These are phyloP conservation scores for Parmelia sp. DNA, from an alignment of 495 filamentous ascomycete species.

Conservation along the genomic window DNA sequence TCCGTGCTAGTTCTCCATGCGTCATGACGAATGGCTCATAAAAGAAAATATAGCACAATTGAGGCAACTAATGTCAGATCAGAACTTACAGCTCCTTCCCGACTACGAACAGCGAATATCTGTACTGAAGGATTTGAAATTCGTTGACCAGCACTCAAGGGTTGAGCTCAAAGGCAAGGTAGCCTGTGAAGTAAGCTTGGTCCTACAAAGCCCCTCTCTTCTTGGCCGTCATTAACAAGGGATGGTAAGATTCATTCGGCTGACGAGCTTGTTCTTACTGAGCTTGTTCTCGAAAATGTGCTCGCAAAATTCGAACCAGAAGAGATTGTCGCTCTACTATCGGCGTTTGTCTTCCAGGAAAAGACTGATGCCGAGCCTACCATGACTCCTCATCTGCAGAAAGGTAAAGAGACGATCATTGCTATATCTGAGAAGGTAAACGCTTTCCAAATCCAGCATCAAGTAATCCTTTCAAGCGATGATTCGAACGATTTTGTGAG, in stretches of 20 bases:
- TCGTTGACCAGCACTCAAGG: slow-evolving; percentile 74
- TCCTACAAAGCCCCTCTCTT: neutral
- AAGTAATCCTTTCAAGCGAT: slow-evolving; percentile 83
- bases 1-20: slow-evolving; percentile 66
- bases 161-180: slow-evolving; percentile 97
- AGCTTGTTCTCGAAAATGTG: slow-evolving; percentile 92
- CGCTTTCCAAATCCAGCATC: slow-evolving; percentile 73
- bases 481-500: slow-evolving; percentile 88
- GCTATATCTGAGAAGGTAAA: slow-evolving; percentile 87
- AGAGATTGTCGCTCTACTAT: slow-evolving; percentile 91
- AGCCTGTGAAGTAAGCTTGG: slow-evolving; percentile 66
- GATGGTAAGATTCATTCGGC: slow-evolving; percentile 72
- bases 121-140: slow-evolving; percentile 82
- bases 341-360: slow-evolving; percentile 97
- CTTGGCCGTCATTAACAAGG: slow-evolving; percentile 3
- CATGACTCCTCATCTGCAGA: slow-evolving; percentile 76
- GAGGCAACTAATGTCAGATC: slow-evolving; percentile 83
- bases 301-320: slow-evolving; percentile 92
- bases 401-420: slow-evolving; percentile 79
- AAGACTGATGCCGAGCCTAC: slow-evolving; percentile 82
- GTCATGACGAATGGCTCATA: slow-evolving; percentile 90
- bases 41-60: slow-evolving; percentile 82
- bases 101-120: slow-evolving; percentile 95
- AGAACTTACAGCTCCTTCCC: slow-evolving; percentile 92
- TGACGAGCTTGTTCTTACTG: slow-evolving; percentile 94